Percentiles rank a stretch among this genome's conserved stretches.
These are phyloP conservation scores for Zygosaccharomyces lentus DNA, from an alignment of 805 yeast species.

Conservation along the genomic window DNA sequence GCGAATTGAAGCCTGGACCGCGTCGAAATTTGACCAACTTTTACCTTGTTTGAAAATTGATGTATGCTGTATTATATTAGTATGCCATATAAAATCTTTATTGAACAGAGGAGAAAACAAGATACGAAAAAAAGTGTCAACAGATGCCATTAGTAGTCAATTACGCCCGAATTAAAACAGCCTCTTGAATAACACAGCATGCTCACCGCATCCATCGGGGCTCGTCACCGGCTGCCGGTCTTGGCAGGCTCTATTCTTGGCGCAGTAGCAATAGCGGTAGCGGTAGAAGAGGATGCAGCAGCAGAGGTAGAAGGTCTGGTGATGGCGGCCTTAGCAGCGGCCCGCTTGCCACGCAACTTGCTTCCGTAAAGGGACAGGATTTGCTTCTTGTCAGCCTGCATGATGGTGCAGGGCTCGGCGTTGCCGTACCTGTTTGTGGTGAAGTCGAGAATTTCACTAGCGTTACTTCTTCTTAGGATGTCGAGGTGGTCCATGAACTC, in stretches of 20 bases:
- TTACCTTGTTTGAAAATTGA: neutral
- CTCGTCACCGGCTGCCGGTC: neutral
- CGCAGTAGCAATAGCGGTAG: neutral
- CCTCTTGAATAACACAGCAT: no score
- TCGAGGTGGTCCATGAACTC: conserved; percentile 25
- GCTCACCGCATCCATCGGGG: neutral
- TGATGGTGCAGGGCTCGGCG: conserved; percentile 26
- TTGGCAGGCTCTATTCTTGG: neutral
- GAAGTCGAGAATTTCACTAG: conserved; percentile 25
- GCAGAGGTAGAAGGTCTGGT: neutral
- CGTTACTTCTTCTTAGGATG: conserved; percentile 24
- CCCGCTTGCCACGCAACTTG: neutral
- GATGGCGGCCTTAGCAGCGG: neutral
- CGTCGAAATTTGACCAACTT: neutral
- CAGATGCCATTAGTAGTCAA: no score
- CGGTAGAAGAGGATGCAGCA: neutral
- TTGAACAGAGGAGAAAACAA: neutral
- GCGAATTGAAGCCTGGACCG: neutral
- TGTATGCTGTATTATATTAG: neutral
- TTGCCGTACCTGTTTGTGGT: conserved; percentile 36
- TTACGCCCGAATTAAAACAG: no score
- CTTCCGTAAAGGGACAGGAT: conserved; percentile 19
- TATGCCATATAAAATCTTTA: neutral
- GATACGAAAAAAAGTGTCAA: neutral
- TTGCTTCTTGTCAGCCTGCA: conserved; percentile 25